phyloP scores from a whole-genome alignment of 305 asterid genomes.

The Fraxinus nigra region DNA sequence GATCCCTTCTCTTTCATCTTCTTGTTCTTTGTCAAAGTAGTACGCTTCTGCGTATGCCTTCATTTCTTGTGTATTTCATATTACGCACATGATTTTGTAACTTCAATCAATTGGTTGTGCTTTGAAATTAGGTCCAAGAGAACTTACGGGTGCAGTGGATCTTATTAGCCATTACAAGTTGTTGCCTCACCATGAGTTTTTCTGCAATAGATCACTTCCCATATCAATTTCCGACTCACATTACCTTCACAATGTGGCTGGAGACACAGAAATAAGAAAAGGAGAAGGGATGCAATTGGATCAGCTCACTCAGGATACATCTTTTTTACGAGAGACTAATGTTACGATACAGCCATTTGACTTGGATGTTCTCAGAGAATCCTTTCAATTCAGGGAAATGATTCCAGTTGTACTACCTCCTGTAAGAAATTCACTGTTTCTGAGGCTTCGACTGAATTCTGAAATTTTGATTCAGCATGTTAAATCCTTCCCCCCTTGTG shows the following conservation, averaged over 20 bases:
- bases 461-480: background rate
- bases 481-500: background rate
- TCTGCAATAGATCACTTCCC: conserved; percentile 28
- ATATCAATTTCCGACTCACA: conserved; percentile 20
- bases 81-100: background rate
- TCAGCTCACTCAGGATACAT: conserved; percentile 18
- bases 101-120: background rate
- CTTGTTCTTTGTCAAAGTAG: background rate
- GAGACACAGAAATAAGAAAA: conserved; percentile 27
- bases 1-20: background rate
- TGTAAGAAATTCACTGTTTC: conserved; percentile 14
- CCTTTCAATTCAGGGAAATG: conserved; percentile 24
- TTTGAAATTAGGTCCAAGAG: conserved; percentile 27
- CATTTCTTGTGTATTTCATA: background rate
- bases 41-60: background rate
- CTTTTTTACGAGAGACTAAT: background rate
- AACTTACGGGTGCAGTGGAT: conserved; percentile 30
- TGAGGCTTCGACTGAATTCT: background rate
- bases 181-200: conserved; percentile 22
- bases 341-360: conserved; percentile 21
- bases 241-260: conserved; percentile 32
- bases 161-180: conserved; percentile 29
- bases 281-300: conserved; percentile 31
- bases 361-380: conserved; percentile 26
- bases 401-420: conserved; percentile 12